Evolutionary conservation across 108 stramenopile species (phyloP).

Genomic region (Schizochytrium sp.): DNA sequence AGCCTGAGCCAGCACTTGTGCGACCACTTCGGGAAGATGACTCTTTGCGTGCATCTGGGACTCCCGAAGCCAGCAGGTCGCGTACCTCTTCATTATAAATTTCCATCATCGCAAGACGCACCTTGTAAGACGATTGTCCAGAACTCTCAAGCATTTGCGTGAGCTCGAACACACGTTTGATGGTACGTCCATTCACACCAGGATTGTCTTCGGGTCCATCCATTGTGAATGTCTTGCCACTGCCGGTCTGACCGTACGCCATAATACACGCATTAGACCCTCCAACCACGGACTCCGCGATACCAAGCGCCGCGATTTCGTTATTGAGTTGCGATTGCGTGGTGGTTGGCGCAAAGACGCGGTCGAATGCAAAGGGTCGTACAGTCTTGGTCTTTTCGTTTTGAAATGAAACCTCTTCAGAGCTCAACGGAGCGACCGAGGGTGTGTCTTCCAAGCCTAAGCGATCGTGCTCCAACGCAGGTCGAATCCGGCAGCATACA

Average conservation of each 20-base stretch:
- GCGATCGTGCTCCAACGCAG: background rate
- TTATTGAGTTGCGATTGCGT: constrained; percentile 38
- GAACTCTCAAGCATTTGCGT: constrained; percentile 43
- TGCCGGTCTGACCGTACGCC: constrained; percentile 93
- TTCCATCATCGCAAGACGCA: constrained; percentile 77
- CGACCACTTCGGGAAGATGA: constrained; percentile 69
- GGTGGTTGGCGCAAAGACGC: constrained; percentile 92
- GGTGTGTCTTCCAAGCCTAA: background rate
- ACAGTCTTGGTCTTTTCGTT: constrained; percentile 69
- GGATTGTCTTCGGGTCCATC: constrained; percentile 69
- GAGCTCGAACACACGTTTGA: constrained; percentile 68
- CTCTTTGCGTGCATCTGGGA: constrained; percentile 75
- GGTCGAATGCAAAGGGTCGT: constrained; percentile 85
- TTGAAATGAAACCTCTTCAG: background rate
- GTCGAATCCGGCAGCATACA: constrained; percentile 54
- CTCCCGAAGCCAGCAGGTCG: constrained; percentile 75
- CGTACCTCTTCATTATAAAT: constrained; percentile 80
- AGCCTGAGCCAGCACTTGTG: background rate
- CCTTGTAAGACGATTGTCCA: constrained; percentile 55
- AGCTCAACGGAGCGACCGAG: background rate
- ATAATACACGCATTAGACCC: constrained; percentile 99
- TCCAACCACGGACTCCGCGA: constrained; percentile 87
- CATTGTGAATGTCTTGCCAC: constrained; percentile 80
- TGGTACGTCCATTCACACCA: constrained; percentile 73
- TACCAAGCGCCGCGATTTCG: constrained; percentile 79